Base-by-base conservation (phyloP, 768 basidiomycete species). In the Clavaria fumosa region DNA sequence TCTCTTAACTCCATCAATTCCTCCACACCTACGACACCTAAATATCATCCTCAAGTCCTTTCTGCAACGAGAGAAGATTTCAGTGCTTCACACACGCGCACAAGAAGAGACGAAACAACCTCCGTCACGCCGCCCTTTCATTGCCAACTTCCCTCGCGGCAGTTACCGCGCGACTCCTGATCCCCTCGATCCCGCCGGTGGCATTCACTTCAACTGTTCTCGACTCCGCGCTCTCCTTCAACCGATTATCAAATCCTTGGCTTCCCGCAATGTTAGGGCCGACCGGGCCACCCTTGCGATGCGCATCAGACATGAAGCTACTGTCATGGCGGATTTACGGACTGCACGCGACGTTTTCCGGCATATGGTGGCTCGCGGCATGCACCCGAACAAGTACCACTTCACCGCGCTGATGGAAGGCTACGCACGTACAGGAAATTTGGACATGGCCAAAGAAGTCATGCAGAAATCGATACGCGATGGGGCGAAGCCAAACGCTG, bases 401-500 rank as follows among this genome's bases (percentile, higher is more conserved):
- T 78, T 74, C 47, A 62, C 64, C 21, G 74, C 81, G 37, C 58
- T 90, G 41, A 75, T 90, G 67, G 74, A 82, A 45, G 81, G 79
- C n/a, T 77, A 75, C 46, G 56, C 65, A 12, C 60, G 56, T 3
- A 53, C 55, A 1, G 81, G 80, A n/a, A 64, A 85, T 52, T 58
- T 78, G 43, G 48, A 54, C 10, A 61, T 61, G 14, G 80, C 83
- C 18, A 53, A 64, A 40, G 61, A 62, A 35, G 57, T 75, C 30
- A 65, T 90, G 61, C 57, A 55, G 42, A 55, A 70, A 12, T 70
- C 74, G 19, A 48, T 52, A 27, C 54, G 59, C 27, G 61, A 64
- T 4, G 72, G 74, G 18, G 51, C 78, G 41, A 53, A 60, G 17
- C 69, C 75, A 15, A 73, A 75, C 45, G 64, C 70, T 14, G 67